Evolutionary conservation across 176 grass and related monocot genomes (phyloP).

Genomic region (Otatea glauca): DNA sequence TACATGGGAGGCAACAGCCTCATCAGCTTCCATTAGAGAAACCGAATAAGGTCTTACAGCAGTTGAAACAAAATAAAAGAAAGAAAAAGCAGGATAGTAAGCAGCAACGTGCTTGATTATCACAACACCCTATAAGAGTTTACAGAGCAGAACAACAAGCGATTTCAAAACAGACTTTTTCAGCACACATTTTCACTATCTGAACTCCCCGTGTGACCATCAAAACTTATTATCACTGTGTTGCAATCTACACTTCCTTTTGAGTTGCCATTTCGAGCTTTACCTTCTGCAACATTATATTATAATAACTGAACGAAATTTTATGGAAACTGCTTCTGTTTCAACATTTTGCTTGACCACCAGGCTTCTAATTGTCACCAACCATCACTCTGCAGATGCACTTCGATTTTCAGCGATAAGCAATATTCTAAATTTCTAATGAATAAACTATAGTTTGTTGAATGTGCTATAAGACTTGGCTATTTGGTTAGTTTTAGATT

Average conservation of each 20-base stretch:
- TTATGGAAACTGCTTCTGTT: not conserved
- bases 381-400: not conserved
- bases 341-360: slow-evolving; percentile 15
- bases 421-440: not conserved
- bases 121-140: no score
- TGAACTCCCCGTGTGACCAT: not conserved
- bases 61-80: no score
- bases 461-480: not conserved
- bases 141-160: no score
- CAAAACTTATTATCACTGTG: not conserved
- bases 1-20: no score
- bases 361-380: not conserved
- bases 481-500: slow-evolving; percentile 11
- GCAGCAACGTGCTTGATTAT: no score
- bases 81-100: no score
- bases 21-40: no score
- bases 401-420: not conserved
- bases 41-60: no score
- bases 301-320: not conserved
- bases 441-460: not conserved
- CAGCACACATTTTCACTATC: no score
- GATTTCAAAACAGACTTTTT: no score
- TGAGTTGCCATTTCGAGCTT: slow-evolving; percentile 21
- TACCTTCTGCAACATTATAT: not conserved
- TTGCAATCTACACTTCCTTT: not conserved